Conservation (phyloP, 345 rosid species). For the Kernera saxatilis region DNA sequence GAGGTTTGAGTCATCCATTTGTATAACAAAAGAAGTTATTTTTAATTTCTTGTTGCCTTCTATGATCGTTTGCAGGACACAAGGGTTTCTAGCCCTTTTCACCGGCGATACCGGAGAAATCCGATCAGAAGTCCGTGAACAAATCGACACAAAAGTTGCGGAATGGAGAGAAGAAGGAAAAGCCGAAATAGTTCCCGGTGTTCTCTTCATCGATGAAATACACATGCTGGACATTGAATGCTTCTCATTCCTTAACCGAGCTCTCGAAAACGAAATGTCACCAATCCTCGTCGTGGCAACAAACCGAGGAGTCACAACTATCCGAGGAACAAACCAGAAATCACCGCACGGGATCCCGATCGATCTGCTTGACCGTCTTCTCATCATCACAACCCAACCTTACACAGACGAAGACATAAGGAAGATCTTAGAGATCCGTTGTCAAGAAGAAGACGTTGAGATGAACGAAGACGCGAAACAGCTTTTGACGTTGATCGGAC, state of each 20-base stretch:
- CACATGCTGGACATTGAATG: constrained; percentile 99
- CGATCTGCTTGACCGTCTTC: constrained; percentile 90
- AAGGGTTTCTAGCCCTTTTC: constrained; percentile 92
- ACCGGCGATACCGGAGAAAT: constrained; percentile 97
- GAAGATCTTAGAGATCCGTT: constrained; percentile 78
- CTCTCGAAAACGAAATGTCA: constrained; percentile 95
- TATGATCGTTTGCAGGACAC: constrained; percentile 50
- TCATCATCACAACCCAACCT: constrained; percentile 80
- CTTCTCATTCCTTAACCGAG: constrained; percentile 95
- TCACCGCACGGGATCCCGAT: constrained; percentile 97
- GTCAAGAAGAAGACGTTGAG: constrained; percentile 94
- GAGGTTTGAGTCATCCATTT: not conserved
- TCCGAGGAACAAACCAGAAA: constrained; percentile 88
- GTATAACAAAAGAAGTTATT: not conserved
- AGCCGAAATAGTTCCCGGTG: constrained; percentile 94
- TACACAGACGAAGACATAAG: constrained; percentile 72
- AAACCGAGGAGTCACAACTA: constrained; percentile 82
- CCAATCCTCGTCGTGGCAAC: constrained; percentile 94
- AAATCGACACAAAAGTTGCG: constrained; percentile 89
- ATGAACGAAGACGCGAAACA: constrained; percentile 79
- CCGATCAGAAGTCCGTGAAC: constrained; percentile 91
- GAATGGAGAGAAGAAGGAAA: constrained; percentile 99
- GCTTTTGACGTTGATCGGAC: constrained; percentile 74
- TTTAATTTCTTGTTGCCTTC: not conserved
- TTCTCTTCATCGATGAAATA: constrained; percentile 92